Percentiles rank a stretch among this genome's conserved stretches.
These are phyloP conservation scores for Pholiota adiposa DNA, from an alignment of 1,284 basidiomycete genomes.

Conservation along the genomic window DNA sequence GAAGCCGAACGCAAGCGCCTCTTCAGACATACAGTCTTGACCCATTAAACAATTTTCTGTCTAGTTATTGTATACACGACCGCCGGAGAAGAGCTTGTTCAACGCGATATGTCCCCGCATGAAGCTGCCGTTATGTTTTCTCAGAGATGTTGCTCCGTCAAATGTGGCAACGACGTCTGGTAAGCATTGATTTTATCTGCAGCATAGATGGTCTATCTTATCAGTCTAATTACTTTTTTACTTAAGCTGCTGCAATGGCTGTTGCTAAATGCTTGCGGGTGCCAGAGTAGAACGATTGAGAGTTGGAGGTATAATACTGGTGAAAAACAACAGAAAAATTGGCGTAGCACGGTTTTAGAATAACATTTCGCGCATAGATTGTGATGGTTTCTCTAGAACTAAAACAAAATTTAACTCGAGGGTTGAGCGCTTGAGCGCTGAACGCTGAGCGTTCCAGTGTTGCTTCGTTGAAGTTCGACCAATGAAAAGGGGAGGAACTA, in stretches of 20 bases:
- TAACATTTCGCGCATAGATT: too few species aligned
- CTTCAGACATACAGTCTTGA: not conserved
- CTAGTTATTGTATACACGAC: not conserved
- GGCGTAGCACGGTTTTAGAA: too few species aligned
- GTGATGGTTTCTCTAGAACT: too few species aligned
- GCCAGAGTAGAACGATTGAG: not conserved
- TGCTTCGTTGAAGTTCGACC: too few species aligned
- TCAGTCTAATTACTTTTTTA: too few species aligned
- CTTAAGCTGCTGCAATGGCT: not conserved
- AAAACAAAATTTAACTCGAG: too few species aligned
- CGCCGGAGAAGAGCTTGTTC: not conserved
- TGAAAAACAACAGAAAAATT: too few species aligned
- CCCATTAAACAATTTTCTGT: too few species aligned
- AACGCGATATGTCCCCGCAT: not conserved
- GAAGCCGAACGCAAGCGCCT: not conserved
- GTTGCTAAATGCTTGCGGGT: not conserved
- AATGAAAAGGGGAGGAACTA: not conserved
- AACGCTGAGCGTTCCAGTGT: too few species aligned
- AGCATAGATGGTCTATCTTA: too few species aligned
- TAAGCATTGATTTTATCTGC: not conserved
- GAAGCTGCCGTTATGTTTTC: not conserved
- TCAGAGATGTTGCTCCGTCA: not conserved
- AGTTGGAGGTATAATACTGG: not conserved
- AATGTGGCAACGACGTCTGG: not conserved
- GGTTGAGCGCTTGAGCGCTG: too few species aligned